Conservation (phyloP, 2,329 filamentous ascomycete species). For the Cladosporium austrohemisphaericum region DNA sequence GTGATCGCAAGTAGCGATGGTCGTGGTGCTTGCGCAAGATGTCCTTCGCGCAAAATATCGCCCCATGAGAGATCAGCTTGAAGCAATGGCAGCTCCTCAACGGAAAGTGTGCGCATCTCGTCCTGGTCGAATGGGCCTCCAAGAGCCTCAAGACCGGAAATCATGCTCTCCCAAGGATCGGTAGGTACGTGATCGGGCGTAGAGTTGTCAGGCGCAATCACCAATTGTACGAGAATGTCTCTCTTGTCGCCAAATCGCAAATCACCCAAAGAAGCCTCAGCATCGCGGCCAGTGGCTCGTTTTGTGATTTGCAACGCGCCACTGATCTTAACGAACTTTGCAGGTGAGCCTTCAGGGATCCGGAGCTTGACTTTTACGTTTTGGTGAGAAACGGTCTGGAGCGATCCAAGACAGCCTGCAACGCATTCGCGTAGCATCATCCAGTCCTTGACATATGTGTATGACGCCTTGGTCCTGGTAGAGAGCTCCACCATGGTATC, state of each 20-base stretch:
- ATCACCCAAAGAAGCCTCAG: slow-evolving; percentile 87
- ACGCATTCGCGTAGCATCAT: slow-evolving; percentile 99
- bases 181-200: slow-evolving; percentile 81
- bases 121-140: slow-evolving; percentile 84
- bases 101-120: slow-evolving; percentile 74
- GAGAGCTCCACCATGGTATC: slow-evolving; percentile 99
- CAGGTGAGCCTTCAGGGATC: slow-evolving; percentile 90
- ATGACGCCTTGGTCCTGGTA: slow-evolving; percentile 90
- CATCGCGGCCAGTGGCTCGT: slow-evolving; percentile 88
- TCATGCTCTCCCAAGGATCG: slow-evolving; percentile 95
- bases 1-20: slow-evolving; percentile 92
- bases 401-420: slow-evolving; percentile 83
- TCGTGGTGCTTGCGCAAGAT: slow-evolving; percentile 77
- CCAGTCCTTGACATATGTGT: slow-evolving; percentile 99
- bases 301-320: slow-evolving; percentile 95
- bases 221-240: slow-evolving; percentile 90
- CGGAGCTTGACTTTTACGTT: slow-evolving; percentile 95
- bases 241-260: slow-evolving; percentile 92
- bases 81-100: slow-evolving; percentile 91
- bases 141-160: slow-evolving; percentile 89
- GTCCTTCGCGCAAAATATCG: slow-evolving; percentile 86
- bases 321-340: slow-evolving; percentile 98
- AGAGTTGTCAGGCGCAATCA: slow-evolving; percentile 81
- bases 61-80: slow-evolving; percentile 93
- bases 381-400: slow-evolving; percentile 95